Percentiles rank a stretch among this genome's conserved stretches.
These are phyloP conservation scores for Arachis hypogaea DNA, from an alignment of 306 rosid genomes.

Conservation along the genomic window DNA sequence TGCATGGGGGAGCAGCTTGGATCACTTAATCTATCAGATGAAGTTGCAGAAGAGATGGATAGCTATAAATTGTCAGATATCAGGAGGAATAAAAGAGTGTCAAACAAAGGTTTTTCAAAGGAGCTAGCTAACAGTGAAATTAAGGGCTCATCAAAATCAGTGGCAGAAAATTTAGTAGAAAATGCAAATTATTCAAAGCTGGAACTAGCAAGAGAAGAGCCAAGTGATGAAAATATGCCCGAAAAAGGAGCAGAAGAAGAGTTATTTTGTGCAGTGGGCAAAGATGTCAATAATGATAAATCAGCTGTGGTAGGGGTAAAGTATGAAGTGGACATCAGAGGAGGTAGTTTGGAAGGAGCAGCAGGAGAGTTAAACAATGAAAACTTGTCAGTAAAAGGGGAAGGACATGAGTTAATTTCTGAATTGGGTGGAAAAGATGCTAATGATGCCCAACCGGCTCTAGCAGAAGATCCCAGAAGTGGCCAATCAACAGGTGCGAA, in stretches of 20 bases:
- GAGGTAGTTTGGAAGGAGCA: constrained; percentile 27
- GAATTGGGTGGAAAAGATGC: constrained; percentile 13
- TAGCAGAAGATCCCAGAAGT: constrained; percentile 30
- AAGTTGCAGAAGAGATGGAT: constrained; percentile 40
- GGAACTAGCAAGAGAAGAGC: constrained; percentile 39
- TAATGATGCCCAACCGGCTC: constrained; percentile 19
- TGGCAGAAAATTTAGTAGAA: constrained; percentile 43
- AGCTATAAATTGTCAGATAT: constrained; percentile 37
- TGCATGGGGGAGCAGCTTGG: constrained; percentile 42
- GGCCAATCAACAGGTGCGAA: constrained; percentile 40
- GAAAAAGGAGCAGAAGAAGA: constrained; percentile 35
- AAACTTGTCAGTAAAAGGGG: constrained; percentile 25
- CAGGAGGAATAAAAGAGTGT: constrained; percentile 36
- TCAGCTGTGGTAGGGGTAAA: constrained; percentile 38
- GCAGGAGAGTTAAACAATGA: constrained; percentile 18
- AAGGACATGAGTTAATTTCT: constrained; percentile 9
- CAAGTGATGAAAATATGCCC: constrained; percentile 35
- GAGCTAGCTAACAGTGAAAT: constrained; percentile 46
- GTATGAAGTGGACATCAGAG: constrained; percentile 37
- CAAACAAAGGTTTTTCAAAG: constrained; percentile 40
- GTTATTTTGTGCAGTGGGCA: constrained; percentile 11
- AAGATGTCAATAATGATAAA: constrained; percentile 33
- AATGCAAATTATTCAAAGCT: constrained; percentile 36
- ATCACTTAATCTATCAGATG: constrained; percentile 34
- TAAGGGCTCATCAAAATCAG: constrained; percentile 42